These are phyloP conservation scores for Laguncularia racemosa DNA, from an alignment of 345 rosid genomes.

Conservation along the genomic window DNA sequence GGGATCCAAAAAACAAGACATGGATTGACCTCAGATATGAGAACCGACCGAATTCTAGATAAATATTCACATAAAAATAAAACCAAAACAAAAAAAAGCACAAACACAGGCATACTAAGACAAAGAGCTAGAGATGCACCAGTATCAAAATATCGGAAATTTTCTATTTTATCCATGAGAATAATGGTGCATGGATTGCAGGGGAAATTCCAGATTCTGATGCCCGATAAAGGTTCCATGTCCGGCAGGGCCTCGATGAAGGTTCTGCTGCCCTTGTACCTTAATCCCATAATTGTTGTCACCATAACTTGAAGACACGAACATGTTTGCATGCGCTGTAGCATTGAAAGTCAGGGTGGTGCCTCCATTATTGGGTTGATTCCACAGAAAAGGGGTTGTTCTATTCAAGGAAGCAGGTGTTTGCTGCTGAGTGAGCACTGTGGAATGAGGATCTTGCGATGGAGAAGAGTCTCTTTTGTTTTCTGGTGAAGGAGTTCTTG, in stretches of 20 bases:
- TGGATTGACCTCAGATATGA: too few relatives aligned
- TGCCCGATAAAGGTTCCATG: constrained; percentile 27
- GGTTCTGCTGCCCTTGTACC: constrained; percentile 26
- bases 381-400: constrained; percentile 40
- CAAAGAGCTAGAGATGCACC: constrained; percentile 6
- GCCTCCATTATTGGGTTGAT: constrained; percentile 31
- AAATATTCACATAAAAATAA: constrained; percentile 9
- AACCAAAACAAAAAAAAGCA: neutral
- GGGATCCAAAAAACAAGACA: too few relatives aligned
- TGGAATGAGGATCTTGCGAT: constrained; percentile 33
- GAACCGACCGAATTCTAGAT: too few relatives aligned
- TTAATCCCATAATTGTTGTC: constrained; percentile 30
- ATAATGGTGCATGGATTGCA: constrained; percentile 35
- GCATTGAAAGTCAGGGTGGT: constrained; percentile 29
- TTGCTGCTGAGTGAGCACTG: constrained; percentile 21
- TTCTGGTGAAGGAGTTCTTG: constrained; percentile 46
- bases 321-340: constrained; percentile 19
- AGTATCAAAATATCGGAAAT: constrained; percentile 1
- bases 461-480: constrained; percentile 28
- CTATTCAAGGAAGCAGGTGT: constrained; percentile 22
- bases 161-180: constrained; percentile 33
- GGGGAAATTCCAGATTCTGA: constrained; percentile 35
- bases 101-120: constrained; percentile 24
- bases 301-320: constrained; percentile 31
- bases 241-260: constrained; percentile 16